Evolutionary conservation across 2,329 filamentous ascomycete species (phyloP).

Genomic region (Cyphellophora europaea): DNA sequence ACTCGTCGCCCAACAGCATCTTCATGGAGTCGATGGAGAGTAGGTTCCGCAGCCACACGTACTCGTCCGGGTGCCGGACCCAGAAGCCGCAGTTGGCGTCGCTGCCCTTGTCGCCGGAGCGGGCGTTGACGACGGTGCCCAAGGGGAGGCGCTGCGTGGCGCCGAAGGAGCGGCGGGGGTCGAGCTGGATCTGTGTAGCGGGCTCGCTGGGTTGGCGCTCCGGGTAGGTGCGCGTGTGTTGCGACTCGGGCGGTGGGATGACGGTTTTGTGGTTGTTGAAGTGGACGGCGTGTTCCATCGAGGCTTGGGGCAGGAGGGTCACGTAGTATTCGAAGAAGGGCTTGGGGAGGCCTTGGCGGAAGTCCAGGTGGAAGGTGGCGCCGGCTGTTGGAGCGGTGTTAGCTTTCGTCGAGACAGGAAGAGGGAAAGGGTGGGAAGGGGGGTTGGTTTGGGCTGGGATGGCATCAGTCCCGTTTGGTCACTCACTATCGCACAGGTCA

Average conservation of each 20-base stretch:
- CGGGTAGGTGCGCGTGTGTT: constrained; percentile 18
- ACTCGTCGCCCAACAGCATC: constrained; percentile 29
- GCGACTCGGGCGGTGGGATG: constrained; percentile 17
- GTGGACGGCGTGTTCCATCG: constrained; percentile 22
- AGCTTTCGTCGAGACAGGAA: too few species aligned
- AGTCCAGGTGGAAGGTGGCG: constrained; percentile 26
- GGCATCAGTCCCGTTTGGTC: too few species aligned
- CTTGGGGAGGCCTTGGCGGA: constrained; percentile 26
- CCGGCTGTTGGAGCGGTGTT: too few species aligned
- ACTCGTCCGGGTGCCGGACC: constrained; percentile 23
- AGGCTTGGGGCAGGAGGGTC: constrained; percentile 18
- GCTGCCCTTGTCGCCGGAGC: constrained; percentile 26
- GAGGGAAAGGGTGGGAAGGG: too few species aligned
- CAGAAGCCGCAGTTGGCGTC: constrained; percentile 30
- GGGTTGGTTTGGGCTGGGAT: too few species aligned
- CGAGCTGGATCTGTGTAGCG: constrained; percentile 13
- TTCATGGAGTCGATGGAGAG: constrained; percentile 16
- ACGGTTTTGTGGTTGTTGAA: constrained; percentile 17
- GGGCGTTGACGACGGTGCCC: constrained; percentile 25
- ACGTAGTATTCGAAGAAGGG: constrained; percentile 25
- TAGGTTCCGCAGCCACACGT: constrained; percentile 21
- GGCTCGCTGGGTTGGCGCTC: constrained; percentile 18
- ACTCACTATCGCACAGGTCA: too few species aligned
- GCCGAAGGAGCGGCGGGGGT: constrained; percentile 19
- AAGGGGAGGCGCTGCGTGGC: constrained; percentile 21